phyloP scores from a whole-genome alignment of 768 basidiomycete genomes.

The Vararia minispora region DNA sequence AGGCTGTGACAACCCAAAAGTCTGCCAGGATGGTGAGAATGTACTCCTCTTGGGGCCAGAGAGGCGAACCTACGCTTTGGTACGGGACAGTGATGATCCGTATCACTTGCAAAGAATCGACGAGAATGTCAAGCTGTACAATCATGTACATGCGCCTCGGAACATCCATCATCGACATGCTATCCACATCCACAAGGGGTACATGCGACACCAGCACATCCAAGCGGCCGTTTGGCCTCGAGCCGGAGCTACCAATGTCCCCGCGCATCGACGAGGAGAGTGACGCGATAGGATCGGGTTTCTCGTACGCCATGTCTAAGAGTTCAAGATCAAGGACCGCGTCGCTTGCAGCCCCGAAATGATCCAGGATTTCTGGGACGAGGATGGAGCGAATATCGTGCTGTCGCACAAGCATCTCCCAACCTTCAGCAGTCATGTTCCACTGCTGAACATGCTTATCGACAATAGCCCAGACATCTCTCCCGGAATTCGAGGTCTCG shows the following conservation, averaged over 20 bases:
- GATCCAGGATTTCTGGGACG: constrained; percentile 33
- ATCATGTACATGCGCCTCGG: constrained; percentile 60
- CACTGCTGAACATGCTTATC: constrained; percentile 62
- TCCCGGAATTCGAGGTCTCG: constrained; percentile 30
- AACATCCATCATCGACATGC: no score
- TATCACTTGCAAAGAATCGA: constrained; percentile 33
- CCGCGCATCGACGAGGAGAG: no score
- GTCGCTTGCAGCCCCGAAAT: constrained; percentile 27
- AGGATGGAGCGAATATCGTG: constrained; percentile 42
- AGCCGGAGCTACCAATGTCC: no score
- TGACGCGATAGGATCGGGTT: no score
- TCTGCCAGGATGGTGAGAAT: constrained; percentile 27
- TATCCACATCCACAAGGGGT: no score
- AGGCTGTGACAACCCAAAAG: constrained; percentile 45
- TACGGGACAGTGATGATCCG: constrained; percentile 56
- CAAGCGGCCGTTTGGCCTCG: no score
- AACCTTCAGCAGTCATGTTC: constrained; percentile 55
- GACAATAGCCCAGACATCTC: constrained; percentile 57
- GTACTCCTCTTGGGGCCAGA: neutral
- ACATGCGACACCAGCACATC: constrained; percentile 60
- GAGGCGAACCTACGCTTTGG: constrained; percentile 47
- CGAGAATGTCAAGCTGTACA: constrained; percentile 32
- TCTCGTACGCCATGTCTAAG: constrained; percentile 54
- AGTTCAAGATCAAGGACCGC: constrained; percentile 59
- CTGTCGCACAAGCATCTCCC: constrained; percentile 55